These are phyloP conservation scores for Phtheirospermum japonicum DNA, from an alignment of 257 asterid species.

Conservation along the genomic window DNA sequence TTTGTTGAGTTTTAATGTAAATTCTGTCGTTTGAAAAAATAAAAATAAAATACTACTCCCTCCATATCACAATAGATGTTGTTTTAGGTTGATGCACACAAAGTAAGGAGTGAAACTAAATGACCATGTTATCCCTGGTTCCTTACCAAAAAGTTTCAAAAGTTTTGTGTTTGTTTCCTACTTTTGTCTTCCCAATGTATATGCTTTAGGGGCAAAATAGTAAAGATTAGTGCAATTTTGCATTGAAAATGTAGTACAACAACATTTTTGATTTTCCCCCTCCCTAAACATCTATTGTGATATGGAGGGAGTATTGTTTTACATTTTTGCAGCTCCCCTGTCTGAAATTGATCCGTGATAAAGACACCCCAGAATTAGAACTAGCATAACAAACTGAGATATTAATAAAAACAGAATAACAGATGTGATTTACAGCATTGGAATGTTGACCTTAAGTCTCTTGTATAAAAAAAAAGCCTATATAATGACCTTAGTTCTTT, in stretches of 20 bases:
- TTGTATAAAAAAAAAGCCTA: neutral
- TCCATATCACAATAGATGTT: conserved; percentile 4
- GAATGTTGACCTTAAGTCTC: conserved; percentile 13
- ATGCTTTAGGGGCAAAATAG: too few relatives aligned
- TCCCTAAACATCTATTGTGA: too few relatives aligned
- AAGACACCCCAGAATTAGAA: conserved; percentile 1
- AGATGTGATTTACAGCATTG: conserved; percentile 1
- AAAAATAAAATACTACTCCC: conserved; percentile 11
- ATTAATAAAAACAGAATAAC: conserved; percentile 5
- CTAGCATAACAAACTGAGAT: neutral
- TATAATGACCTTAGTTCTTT: neutral
- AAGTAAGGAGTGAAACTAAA: conserved; percentile 30
- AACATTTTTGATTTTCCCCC: too few relatives aligned
- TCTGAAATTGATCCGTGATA: neutral
- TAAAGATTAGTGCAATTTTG: too few relatives aligned
- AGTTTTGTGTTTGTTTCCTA: too few relatives aligned
- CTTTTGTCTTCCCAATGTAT: too few relatives aligned
- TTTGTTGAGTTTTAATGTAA: too few relatives aligned
- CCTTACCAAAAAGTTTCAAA: too few relatives aligned
- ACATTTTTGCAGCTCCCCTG: neutral
- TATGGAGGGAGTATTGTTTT: neutral
- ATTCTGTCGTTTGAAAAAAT: too few relatives aligned
- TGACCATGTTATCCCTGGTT: too few relatives aligned
- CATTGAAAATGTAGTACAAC: too few relatives aligned
- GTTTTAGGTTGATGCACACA: conserved; percentile 27